Percentiles rank a stretch among this genome's conserved stretches.
Evolutionary conservation across 2,329 filamentous ascomycete genomes (phyloP).

Genomic region (Bretziella fagacearum): DNA sequence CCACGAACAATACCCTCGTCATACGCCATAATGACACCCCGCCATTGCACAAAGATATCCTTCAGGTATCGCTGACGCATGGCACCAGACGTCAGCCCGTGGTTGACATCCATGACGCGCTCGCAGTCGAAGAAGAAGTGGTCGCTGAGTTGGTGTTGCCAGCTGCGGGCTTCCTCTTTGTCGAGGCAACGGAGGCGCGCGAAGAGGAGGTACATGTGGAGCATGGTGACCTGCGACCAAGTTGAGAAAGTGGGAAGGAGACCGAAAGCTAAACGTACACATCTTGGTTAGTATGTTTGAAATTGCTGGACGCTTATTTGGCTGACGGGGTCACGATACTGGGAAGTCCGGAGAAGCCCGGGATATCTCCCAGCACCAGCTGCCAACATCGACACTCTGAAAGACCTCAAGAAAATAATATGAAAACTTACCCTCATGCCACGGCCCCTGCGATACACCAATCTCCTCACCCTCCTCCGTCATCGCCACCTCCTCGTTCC

Average conservation of each 20-base stretch:
- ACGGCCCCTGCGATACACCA: constrained; percentile 56
- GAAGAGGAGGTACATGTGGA: constrained; percentile 87
- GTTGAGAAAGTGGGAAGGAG: constrained; percentile 80
- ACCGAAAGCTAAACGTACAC: constrained; percentile 43
- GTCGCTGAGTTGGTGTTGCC: constrained; percentile 82
- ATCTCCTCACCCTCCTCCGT: constrained; percentile 69
- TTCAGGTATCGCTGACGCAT: constrained; percentile 55
- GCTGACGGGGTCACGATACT: neutral
- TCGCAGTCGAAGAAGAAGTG: constrained; percentile 89
- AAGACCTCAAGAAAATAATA: neutral
- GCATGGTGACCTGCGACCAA: constrained; percentile 90
- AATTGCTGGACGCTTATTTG: neutral
- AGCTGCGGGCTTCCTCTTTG: constrained; percentile 48
- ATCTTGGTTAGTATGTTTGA: constrained; percentile 2
- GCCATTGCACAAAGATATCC: constrained; percentile 86
- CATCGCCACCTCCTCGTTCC: constrained; percentile 49
- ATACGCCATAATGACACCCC: constrained; percentile 67
- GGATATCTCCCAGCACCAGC: too few relatives aligned
- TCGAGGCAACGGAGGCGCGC: constrained; percentile 69
- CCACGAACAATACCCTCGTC: constrained; percentile 65
- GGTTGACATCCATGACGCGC: constrained; percentile 64
- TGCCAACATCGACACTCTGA: too few relatives aligned
- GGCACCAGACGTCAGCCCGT: constrained; percentile 46
- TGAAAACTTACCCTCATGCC: constrained; percentile 54
- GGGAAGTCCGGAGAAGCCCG: too few relatives aligned